These are phyloP conservation scores for Lagerstroemia speciosa DNA, from an alignment of 345 rosid species.

Conservation along the genomic window DNA sequence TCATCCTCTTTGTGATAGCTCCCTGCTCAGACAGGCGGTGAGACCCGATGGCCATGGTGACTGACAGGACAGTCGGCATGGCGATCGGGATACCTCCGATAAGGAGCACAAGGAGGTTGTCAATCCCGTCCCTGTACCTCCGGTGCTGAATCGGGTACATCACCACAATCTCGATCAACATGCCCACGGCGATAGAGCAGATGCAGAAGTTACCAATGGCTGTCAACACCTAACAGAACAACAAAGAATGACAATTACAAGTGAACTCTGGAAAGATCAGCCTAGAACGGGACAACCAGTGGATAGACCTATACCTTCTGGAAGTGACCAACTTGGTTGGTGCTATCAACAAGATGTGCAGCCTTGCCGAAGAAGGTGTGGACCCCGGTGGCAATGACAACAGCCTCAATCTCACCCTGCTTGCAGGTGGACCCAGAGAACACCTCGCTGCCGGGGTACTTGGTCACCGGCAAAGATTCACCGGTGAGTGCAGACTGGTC, in stretches of 20 bases:
- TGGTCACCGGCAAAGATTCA: slow-evolving; percentile 82
- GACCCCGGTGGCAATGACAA: slow-evolving; percentile 87
- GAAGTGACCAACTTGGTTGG: slow-evolving; percentile 89
- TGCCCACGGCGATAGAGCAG: slow-evolving; percentile 76
- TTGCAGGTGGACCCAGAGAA: slow-evolving; percentile 91
- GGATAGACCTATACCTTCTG: slow-evolving; percentile 67
- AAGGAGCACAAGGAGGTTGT: slow-evolving; percentile 75
- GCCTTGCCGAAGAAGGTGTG: slow-evolving; percentile 96
- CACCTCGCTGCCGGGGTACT: slow-evolving; percentile 67
- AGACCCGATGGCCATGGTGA: slow-evolving; percentile 96
- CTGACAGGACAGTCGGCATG: slow-evolving; percentile 88
- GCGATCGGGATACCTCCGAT: slow-evolving; percentile 95
- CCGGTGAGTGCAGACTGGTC: slow-evolving; percentile 97
- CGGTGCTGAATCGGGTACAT: slow-evolving; percentile 82
- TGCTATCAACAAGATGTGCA: slow-evolving; percentile 87
- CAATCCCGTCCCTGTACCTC: slow-evolving; percentile 68
- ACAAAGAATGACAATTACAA: no score
- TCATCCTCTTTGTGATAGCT: slow-evolving; percentile 94
- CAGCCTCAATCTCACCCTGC: slow-evolving; percentile 85
- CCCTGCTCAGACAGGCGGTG: slow-evolving; percentile 78
- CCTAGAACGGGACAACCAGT: no score
- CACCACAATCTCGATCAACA: slow-evolving; percentile 47
- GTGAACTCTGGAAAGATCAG: no score
- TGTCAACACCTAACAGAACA: slow-evolving; percentile 67
- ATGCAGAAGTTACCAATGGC: slow-evolving; percentile 94